Evolutionary conservation across 2,329 filamentous ascomycete genomes (phyloP).

Genomic region (Hypoxylon sp.): DNA sequence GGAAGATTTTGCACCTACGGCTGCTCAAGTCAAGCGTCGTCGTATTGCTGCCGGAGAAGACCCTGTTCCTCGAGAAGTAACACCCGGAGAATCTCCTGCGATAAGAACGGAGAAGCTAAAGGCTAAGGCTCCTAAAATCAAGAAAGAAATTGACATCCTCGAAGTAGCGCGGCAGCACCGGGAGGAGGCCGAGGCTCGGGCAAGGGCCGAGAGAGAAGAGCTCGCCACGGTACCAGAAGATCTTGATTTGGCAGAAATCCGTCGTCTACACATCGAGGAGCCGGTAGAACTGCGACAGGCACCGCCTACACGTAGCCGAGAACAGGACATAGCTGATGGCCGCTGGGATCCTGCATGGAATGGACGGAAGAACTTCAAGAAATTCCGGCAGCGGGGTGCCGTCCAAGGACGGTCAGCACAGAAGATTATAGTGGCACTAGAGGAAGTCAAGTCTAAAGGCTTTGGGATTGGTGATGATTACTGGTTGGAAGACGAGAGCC

Average conservation of each 20-base stretch:
- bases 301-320: slow-evolving; percentile 55
- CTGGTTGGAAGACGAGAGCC: slow-evolving; percentile 72
- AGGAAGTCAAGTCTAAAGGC: slow-evolving; percentile 77
- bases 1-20: slow-evolving; percentile 80
- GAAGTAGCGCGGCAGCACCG: slow-evolving; percentile 72
- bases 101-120: slow-evolving; percentile 58
- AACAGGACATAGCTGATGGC: slow-evolving; percentile 65
- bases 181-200: slow-evolving; percentile 75
- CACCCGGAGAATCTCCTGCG: slow-evolving; percentile 46
- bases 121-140: slow-evolving; percentile 58
- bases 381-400: slow-evolving; percentile 75
- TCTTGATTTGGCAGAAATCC: slow-evolving; percentile 79
- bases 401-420: slow-evolving; percentile 54
- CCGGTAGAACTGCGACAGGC: slow-evolving; percentile 73
- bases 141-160: slow-evolving; percentile 76
- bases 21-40: slow-evolving; percentile 82
- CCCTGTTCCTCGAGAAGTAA: slow-evolving; percentile 54
- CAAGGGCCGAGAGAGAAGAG: slow-evolving; percentile 66
- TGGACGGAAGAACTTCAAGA: slow-evolving; percentile 95
- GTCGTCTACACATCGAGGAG: slow-evolving; percentile 80
- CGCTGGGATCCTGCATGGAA: slow-evolving; percentile 94
- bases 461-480: slow-evolving; percentile 82
- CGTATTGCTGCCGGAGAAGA: slow-evolving; percentile 71
- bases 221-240: slow-evolving; percentile 67
- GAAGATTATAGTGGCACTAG: slow-evolving; percentile 75